Evolutionary conservation across 2,329 filamentous ascomycete species (phyloP).

Genomic region (Verticillium alfalfae): DNA sequence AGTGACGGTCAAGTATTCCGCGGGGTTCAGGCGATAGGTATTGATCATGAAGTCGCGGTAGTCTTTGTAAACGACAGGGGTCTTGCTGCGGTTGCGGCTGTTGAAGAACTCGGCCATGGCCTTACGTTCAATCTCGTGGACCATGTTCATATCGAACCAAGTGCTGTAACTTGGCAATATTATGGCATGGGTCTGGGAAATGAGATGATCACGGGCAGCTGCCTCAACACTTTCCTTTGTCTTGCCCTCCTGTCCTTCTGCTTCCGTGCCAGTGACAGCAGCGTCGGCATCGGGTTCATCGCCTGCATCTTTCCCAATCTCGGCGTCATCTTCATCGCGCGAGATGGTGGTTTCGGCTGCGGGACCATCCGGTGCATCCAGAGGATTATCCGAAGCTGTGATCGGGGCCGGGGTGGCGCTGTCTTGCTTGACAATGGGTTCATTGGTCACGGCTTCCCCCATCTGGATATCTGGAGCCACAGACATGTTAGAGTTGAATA

Average conservation of each 20-base stretch:
- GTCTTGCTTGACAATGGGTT: constrained; percentile 54
- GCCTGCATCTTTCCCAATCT: constrained; percentile 40
- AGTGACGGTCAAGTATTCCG: constrained; percentile 95
- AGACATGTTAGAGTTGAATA: neutral
- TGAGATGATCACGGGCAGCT: constrained; percentile 84
- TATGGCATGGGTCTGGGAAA: constrained; percentile 90
- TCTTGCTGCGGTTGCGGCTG: constrained; percentile 96
- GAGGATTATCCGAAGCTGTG: constrained; percentile 53
- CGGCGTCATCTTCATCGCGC: constrained; percentile 64
- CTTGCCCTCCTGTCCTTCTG: constrained; percentile 53
- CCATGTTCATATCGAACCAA: constrained; percentile 97
- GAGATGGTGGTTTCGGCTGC: constrained; percentile 54
- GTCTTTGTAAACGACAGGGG: constrained; percentile 93
- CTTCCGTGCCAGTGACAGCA: constrained; percentile 36
- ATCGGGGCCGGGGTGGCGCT: constrained; percentile 53
- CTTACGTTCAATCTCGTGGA: constrained; percentile 90
- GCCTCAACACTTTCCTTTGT: constrained; percentile 79
- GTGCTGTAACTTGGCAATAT: constrained; percentile 96
- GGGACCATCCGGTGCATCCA: constrained; percentile 63
- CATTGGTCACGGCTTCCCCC: constrained; percentile 43
- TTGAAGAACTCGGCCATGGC: constrained; percentile 98
- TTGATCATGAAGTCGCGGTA: constrained; percentile 99
- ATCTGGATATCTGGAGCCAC: constrained; percentile 52
- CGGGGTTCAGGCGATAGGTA: constrained; percentile 91
- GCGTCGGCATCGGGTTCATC: constrained; percentile 39